Conservation (phyloP, 2,329 filamentous ascomycete genomes). For the Phaeosphaeriaceae sp. region DNA sequence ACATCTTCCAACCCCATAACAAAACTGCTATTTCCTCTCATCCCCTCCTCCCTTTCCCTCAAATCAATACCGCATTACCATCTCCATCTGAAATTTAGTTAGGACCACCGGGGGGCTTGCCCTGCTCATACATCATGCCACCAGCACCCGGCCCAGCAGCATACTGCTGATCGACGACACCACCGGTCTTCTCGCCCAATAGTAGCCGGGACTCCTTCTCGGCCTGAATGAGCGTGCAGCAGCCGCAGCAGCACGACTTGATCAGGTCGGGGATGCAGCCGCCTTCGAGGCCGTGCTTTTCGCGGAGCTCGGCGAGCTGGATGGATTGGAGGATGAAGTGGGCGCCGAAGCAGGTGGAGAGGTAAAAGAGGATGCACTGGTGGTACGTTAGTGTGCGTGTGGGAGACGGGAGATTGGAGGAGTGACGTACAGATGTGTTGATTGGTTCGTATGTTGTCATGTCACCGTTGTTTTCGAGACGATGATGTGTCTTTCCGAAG, state of each 20-base stretch:
- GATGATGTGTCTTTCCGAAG: conserved; percentile 47
- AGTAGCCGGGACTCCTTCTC: conserved; percentile 25
- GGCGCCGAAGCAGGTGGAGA: conserved; percentile 19
- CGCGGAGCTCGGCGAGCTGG: conserved; percentile 32
- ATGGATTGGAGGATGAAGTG: conserved; percentile 24
- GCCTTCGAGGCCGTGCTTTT: conserved; percentile 32
- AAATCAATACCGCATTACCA: no score
- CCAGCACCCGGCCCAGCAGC: background rate
- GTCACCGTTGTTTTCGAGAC: conserved; percentile 37
- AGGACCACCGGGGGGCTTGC: background rate
- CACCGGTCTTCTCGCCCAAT: conserved; percentile 22
- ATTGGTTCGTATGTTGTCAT: conserved; percentile 40
- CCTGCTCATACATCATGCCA: conserved; percentile 9
- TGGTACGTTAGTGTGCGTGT: no score
- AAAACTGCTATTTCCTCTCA: background rate
- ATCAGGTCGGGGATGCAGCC: conserved; percentile 25
- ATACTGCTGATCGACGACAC: conserved; percentile 14
- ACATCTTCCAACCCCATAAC: no score
- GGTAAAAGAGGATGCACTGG: conserved; percentile 31
- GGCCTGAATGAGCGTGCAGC: conserved; percentile 30
- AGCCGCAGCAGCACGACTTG: conserved; percentile 30
- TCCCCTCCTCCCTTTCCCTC: background rate
- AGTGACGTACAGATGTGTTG: conserved; percentile 36
- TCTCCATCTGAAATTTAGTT: background rate
- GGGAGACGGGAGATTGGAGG: background rate